These are phyloP conservation scores for Malassezia caprae DNA, from an alignment of 1,284 basidiomycete species.

Conservation along the genomic window DNA sequence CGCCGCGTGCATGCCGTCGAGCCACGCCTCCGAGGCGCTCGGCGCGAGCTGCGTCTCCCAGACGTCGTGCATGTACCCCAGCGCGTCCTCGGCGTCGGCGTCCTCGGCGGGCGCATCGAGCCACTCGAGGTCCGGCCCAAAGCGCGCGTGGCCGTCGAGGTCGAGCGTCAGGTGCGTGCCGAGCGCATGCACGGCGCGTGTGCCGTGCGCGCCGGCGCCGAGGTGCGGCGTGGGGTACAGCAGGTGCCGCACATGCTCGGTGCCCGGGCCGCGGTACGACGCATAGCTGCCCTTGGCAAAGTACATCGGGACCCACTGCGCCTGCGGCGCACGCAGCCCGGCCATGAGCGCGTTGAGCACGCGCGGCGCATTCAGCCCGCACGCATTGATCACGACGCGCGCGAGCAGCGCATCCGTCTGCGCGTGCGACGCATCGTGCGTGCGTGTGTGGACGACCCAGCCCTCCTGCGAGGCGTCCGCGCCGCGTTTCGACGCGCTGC, in stretches of 20 bases:
- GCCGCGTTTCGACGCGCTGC: slow-evolving; percentile 21
- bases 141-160: slow-evolving; percentile 72
- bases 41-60: slow-evolving; percentile 27
- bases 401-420: slow-evolving; percentile 66
- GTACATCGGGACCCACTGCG: slow-evolving; percentile 29
- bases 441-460: slow-evolving; percentile 54
- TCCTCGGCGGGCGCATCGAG: slow-evolving; percentile 50
- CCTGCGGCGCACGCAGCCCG: slow-evolving; percentile 7
- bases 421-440: slow-evolving; percentile 26
- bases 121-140: slow-evolving; percentile 90
- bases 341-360: slow-evolving; percentile 34
- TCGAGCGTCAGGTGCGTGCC: slow-evolving; percentile 55
- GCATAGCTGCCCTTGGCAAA: slow-evolving; percentile 46
- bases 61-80: slow-evolving; percentile 23
- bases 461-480: slow-evolving; percentile 46
- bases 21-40: slow-evolving; percentile 22
- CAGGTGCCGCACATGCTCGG: slow-evolving; percentile 26
- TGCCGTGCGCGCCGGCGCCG: slow-evolving; percentile 19
- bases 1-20: slow-evolving; percentile 30
- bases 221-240: slow-evolving; percentile 39
- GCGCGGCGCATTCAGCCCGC: slow-evolving; percentile 60
- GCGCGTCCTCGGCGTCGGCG: not conserved
- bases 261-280: slow-evolving; percentile 33
- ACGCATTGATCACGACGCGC: slow-evolving; percentile 72
- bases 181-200: slow-evolving; percentile 38